phyloP scores from a whole-genome alignment of 2,329 filamentous ascomycete species.

The Sporothrix protearum region DNA sequence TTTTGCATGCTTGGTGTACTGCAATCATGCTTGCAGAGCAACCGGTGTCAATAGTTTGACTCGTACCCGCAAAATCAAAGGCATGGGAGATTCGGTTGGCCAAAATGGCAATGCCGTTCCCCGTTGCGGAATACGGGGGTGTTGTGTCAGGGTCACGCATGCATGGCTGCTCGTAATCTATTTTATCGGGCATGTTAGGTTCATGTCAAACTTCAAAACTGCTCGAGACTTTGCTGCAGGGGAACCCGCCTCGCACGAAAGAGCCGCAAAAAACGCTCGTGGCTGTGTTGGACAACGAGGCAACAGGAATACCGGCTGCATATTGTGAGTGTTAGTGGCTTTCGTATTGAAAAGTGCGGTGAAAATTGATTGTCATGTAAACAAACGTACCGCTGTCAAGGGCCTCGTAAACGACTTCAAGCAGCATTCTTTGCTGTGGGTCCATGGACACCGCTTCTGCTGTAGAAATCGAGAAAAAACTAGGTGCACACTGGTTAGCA shows the following conservation, averaged over 20 bases:
- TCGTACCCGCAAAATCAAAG: conserved; percentile 54
- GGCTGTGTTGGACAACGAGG: conserved; percentile 44
- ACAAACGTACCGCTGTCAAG: conserved; percentile 46
- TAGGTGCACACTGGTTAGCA: conserved; percentile 27
- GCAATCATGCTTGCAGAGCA: conserved; percentile 56
- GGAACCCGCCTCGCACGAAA: conserved; percentile 45
- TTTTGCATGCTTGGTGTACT: conserved; percentile 52
- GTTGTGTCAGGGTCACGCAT: conserved; percentile 49
- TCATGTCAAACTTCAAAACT: not conserved
- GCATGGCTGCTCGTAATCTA: conserved; percentile 51
- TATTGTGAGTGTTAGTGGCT: conserved; percentile 3
- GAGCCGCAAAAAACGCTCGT: conserved; percentile 50
- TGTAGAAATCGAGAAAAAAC: conserved; percentile 52
- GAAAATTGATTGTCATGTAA: conserved; percentile 4
- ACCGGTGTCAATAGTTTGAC: conserved; percentile 57
- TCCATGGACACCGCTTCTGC: conserved; percentile 53
- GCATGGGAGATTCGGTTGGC: conserved; percentile 55
- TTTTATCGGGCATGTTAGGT: not conserved
- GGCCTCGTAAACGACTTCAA: conserved; percentile 51
- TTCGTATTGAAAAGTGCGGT: not conserved
- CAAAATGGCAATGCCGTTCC: conserved; percentile 52
- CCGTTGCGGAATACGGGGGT: conserved; percentile 52
- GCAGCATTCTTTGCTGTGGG: conserved; percentile 50
- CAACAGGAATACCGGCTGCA: conserved; percentile 44
- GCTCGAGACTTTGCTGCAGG: conserved; percentile 19